phyloP scores from a whole-genome alignment of 2,329 filamentous ascomycete genomes.

The Phoma sp. region DNA sequence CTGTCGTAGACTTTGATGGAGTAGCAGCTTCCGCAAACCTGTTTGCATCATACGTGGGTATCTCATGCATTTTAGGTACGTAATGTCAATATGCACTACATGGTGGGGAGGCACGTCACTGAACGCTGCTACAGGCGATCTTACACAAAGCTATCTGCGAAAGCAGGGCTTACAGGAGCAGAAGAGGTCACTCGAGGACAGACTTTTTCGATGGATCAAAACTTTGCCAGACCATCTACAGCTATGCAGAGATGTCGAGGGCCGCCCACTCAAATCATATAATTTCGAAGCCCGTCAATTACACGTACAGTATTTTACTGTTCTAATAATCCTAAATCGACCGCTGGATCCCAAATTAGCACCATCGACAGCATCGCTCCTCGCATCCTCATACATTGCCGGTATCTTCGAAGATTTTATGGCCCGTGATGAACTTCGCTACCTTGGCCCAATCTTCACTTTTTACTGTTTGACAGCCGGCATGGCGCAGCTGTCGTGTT shows the following conservation, averaged over 20 bases:
- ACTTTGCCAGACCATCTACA: slow-evolving; percentile 42
- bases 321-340: slow-evolving; percentile 49
- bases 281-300: slow-evolving; percentile 49
- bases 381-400: slow-evolving; percentile 51
- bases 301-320: slow-evolving; percentile 48
- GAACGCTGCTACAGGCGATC: slow-evolving; percentile 36
- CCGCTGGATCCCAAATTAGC: slow-evolving; percentile 36
- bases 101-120: background rate
- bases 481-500: slow-evolving; percentile 49
- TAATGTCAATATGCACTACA: background rate
- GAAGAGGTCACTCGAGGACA: slow-evolving; percentile 44
- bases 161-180: slow-evolving; percentile 42
- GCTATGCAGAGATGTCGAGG: slow-evolving; percentile 30
- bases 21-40: slow-evolving; percentile 38
- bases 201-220: slow-evolving; percentile 51
- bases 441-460: slow-evolving; percentile 50
- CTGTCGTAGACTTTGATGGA: slow-evolving; percentile 45
- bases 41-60: slow-evolving; percentile 49
- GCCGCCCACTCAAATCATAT: slow-evolving; percentile 34
- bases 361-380: slow-evolving; percentile 46
- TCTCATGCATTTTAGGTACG: slow-evolving; percentile 47
- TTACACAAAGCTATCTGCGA: slow-evolving; percentile 49
- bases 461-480: slow-evolving; percentile 52
- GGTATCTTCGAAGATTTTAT: slow-evolving; percentile 54
- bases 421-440: slow-evolving; percentile 49